Conservation (phyloP, 1,284 basidiomycete species). For the Puccinia novopanici region DNA sequence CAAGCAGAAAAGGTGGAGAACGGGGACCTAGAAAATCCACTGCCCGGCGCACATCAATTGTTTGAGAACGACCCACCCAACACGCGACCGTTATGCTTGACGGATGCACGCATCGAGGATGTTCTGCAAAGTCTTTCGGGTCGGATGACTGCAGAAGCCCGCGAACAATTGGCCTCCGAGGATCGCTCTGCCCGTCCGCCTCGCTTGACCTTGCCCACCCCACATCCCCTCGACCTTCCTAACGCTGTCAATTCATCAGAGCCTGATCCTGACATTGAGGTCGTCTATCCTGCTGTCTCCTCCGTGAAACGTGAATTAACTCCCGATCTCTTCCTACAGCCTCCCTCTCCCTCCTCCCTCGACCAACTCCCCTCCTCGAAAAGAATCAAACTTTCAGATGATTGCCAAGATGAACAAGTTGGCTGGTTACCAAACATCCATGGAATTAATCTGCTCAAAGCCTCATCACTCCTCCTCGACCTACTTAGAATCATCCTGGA, state of each 20-base stretch:
- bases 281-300: conserved; percentile 19
- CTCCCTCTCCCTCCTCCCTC: conserved; percentile 27
- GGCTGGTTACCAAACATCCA: conserved; percentile 11
- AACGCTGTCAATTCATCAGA: neutral
- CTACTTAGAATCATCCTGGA: neutral
- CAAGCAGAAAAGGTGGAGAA: conserved; percentile 33
- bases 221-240: neutral
- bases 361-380: neutral
- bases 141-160: neutral
- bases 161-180: neutral
- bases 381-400: neutral
- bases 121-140: neutral
- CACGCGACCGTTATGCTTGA: conserved; percentile 9
- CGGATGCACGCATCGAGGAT: neutral
- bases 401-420: neutral
- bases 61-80: neutral
- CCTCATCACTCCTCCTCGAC: neutral
- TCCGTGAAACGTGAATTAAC: conserved; percentile 39
- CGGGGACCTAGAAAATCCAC: conserved; percentile 23
- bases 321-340: conserved; percentile 7
- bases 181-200: neutral
- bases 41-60: conserved; percentile 15
- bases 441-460: conserved; percentile 12
- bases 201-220: neutral
- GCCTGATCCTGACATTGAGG: conserved; percentile 13